A percentile compares a stretch with the other conserved stretches of the same genome.
Conservation (phyloP, 2,329 filamentous ascomycete genomes). For the Exophiala oligosperma region DNA sequence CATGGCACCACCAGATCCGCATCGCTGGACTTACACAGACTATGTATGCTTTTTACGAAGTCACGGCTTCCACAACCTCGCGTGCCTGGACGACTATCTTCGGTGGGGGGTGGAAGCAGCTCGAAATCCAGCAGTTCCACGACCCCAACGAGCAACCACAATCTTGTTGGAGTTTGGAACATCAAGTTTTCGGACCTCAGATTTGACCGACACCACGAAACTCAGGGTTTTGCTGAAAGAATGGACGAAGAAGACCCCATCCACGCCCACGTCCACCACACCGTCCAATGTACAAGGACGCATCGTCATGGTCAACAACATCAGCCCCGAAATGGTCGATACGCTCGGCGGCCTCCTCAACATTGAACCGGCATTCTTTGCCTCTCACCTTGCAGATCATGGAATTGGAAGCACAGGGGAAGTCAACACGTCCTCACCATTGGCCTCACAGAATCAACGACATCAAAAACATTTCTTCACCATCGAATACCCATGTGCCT, state of each 20-base stretch:
- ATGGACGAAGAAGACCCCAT: constrained; percentile 22
- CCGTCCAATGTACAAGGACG: constrained; percentile 19
- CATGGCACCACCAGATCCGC: constrained; percentile 26
- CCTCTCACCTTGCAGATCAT: constrained; percentile 21
- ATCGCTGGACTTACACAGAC: constrained; percentile 27
- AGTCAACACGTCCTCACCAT: constrained; percentile 15
- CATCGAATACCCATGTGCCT: constrained; percentile 25
- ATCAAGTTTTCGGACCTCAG: constrained; percentile 22
- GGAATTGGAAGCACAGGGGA: constrained; percentile 16
- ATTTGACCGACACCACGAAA: constrained; percentile 25
- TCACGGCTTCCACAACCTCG: constrained; percentile 28
- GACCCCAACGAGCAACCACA: constrained; percentile 20
- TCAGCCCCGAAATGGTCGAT: constrained; percentile 24
- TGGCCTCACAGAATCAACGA: constrained; percentile 22
- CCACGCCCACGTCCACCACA: constrained; percentile 11
- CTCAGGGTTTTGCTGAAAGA: constrained; percentile 23
- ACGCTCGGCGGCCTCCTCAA: constrained; percentile 25
- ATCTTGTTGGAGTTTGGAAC: constrained; percentile 24
- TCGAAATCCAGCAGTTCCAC: constrained; percentile 11
- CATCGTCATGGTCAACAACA: constrained; percentile 27
- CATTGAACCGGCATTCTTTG: constrained; percentile 26
- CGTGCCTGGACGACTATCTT: constrained; percentile 24
- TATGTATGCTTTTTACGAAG: constrained; percentile 26
- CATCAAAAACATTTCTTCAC: constrained; percentile 24
- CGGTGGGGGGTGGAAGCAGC: constrained; percentile 22